These are phyloP conservation scores for Cladosporium sp. DNA, from an alignment of 2,329 filamentous ascomycete species.

Conservation along the genomic window DNA sequence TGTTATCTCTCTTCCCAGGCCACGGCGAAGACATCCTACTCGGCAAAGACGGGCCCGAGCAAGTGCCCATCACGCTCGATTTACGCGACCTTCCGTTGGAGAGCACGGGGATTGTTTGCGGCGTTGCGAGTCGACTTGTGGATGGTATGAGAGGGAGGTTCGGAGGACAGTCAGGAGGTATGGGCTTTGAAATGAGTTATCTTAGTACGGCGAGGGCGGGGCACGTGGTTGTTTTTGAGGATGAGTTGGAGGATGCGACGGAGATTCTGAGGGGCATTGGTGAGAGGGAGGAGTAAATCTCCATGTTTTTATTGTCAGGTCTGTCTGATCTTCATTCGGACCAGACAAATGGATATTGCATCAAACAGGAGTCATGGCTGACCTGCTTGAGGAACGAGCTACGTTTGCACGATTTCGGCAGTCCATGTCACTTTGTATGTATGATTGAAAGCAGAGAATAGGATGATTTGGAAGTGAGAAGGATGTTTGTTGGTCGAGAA, in stretches of 20 bases:
- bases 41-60: constrained; percentile 66
- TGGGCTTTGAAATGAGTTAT: constrained; percentile 75
- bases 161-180: constrained; percentile 15
- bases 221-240: constrained; percentile 76
- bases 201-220: constrained; percentile 84
- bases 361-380: neutral
- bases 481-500: constrained; percentile 20
- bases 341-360: too few relatives aligned
- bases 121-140: constrained; percentile 78
- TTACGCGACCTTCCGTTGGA: constrained; percentile 75
- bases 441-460: neutral
- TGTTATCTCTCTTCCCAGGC: constrained; percentile 53
- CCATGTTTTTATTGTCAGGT: too few relatives aligned
- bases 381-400: neutral
- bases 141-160: constrained; percentile 54
- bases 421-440: neutral
- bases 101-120: constrained; percentile 91
- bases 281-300: constrained; percentile 35
- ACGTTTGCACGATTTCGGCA: neutral
- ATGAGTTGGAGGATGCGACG: constrained; percentile 70
- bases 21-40: constrained; percentile 61
- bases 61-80: constrained; percentile 82
- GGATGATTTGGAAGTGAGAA: neutral
- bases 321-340: neutral
- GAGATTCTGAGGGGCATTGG: constrained; percentile 44